phyloP scores from a whole-genome alignment of 1,139 yeast genomes.

The Keqinozyma sinolaborantium region DNA sequence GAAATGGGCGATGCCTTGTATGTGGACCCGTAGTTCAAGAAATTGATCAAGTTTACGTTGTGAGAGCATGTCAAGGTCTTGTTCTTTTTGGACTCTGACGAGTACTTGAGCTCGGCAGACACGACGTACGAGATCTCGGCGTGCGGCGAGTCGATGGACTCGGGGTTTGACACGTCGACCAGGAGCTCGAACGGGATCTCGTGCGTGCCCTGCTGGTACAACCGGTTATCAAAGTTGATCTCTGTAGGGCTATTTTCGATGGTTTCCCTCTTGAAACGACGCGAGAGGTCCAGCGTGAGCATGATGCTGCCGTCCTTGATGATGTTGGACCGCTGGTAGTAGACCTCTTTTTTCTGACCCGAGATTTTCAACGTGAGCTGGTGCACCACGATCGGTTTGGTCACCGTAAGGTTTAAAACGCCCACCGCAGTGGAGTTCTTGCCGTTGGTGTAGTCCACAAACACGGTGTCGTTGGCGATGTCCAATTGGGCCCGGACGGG shows the following conservation, averaged over 20 bases:
- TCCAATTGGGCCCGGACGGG: background rate
- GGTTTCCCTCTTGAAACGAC: too few relatives aligned
- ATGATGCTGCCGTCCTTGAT: background rate
- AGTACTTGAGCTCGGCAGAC: conserved; percentile 1
- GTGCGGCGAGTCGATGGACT: conserved; percentile 1
- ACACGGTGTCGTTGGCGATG: background rate
- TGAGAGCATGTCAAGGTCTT: background rate
- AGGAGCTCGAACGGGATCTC: conserved; percentile 2
- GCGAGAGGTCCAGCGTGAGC: background rate
- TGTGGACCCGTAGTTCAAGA: background rate
- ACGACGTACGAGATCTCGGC: conserved; percentile 1
- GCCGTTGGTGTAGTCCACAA: background rate
- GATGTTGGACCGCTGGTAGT: conserved; percentile 1
- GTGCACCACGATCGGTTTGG: conserved; percentile 1
- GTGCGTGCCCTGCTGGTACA: conserved; percentile 1
- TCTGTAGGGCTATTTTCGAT: too few relatives aligned
- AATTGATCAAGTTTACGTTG: background rate
- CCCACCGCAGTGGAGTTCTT: background rate
- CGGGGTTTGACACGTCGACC: background rate
- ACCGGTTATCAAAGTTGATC: background rate
- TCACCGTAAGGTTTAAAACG: background rate
- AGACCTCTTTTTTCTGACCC: conserved; percentile 2
- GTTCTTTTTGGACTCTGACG: background rate
- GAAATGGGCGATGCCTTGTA: background rate
- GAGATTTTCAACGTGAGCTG: background rate